phyloP scores from a whole-genome alignment of 1,139 yeast genomes.

The Dujonia santamariae region DNA sequence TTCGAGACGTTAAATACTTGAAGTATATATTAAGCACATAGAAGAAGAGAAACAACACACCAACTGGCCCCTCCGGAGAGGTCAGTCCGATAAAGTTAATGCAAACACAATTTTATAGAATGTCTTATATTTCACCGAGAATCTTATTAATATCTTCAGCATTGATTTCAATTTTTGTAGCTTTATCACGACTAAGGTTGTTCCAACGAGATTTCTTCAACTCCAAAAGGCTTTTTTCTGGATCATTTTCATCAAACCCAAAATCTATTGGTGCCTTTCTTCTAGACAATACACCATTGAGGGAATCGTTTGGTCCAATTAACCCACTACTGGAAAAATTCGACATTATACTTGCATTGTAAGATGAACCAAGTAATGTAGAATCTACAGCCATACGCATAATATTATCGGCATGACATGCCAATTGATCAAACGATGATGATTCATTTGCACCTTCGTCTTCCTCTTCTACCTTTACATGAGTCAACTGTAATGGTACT shows the following conservation, averaged over 20 bases:
- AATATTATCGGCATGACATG: constrained; percentile 48
- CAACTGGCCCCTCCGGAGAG: too few relatives aligned
- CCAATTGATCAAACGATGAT: constrained; percentile 39
- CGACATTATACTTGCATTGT: constrained; percentile 31
- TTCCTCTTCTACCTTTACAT: constrained; percentile 14
- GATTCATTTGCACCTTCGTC: too few relatives aligned
- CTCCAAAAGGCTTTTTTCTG: constrained; percentile 30
- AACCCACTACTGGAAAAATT: constrained; percentile 31
- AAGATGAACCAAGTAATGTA: constrained; percentile 44
- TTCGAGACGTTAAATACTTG: constrained; percentile 24
- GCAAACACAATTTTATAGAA: too few relatives aligned
- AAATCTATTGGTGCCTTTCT: constrained; percentile 13
- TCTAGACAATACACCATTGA: constrained; percentile 14
- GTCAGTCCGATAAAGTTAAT: too few relatives aligned
- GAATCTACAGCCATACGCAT: constrained; percentile 50
- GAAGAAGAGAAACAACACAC: too few relatives aligned
- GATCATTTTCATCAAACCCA: constrained; percentile 21
- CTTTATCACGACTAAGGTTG: constrained; percentile 18
- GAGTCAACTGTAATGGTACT: background rate
- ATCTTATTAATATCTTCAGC: constrained; percentile 38
- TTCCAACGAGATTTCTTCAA: constrained; percentile 21
- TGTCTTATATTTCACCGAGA: constrained; percentile 6
- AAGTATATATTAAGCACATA: constrained; percentile 20
- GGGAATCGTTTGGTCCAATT: constrained; percentile 34
- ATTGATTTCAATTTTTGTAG: constrained; percentile 30